phyloP scores from a whole-genome alignment of 148 eudicot genomes.

The Silene uniflora region DNA sequence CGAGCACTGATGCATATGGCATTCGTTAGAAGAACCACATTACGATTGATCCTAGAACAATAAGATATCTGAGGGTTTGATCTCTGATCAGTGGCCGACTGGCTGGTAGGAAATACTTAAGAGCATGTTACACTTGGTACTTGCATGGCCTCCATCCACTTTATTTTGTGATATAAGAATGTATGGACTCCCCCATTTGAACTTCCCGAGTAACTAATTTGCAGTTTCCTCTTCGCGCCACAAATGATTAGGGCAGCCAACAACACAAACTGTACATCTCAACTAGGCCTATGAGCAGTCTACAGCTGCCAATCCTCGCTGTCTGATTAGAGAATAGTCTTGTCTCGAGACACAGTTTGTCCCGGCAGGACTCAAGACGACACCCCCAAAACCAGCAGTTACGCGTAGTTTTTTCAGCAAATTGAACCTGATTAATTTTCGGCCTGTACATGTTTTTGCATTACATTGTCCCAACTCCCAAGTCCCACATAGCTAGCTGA shows the following conservation, averaged over 20 bases:
- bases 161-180: conserved; percentile 88
- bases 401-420: conserved; percentile 80
- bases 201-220: conserved; percentile 66
- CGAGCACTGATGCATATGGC: too few species aligned
- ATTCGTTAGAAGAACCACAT: too few species aligned
- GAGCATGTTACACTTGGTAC: neutral
- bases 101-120: neutral
- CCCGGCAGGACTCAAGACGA: conserved; percentile 83
- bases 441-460: conserved; percentile 89
- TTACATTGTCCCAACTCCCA: conserved; percentile 99
- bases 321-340: conserved; percentile 61
- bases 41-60: too few species aligned
- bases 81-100: neutral
- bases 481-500: conserved; percentile 99
- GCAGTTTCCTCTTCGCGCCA: conserved; percentile 93
- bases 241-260: conserved; percentile 90
- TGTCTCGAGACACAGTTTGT: conserved; percentile 77
- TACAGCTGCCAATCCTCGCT: conserved; percentile 86
- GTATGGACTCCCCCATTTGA: conserved; percentile 97
- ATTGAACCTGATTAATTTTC: conserved; percentile 83
- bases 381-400: conserved; percentile 79
- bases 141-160: conserved; percentile 16
- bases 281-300: conserved; percentile 97
- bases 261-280: conserved; percentile 83
- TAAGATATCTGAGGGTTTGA: neutral